Conservation (phyloP, 768 basidiomycete species). For the Collybia sordida region DNA sequence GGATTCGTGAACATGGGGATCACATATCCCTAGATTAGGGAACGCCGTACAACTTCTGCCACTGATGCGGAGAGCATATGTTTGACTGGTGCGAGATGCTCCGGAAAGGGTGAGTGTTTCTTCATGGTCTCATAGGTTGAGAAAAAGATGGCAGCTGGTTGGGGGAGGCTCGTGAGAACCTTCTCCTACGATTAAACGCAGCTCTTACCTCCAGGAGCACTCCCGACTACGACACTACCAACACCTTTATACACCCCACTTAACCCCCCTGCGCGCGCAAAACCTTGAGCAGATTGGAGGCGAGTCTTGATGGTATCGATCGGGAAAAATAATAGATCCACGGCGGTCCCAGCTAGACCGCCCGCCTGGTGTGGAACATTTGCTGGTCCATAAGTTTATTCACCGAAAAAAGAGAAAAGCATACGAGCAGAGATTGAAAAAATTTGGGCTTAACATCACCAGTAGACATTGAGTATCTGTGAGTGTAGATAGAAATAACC, state of each 20-base stretch:
- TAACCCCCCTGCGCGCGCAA: conserved; percentile 83
- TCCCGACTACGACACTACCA: conserved; percentile 92
- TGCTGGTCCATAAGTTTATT: conserved; percentile 1
- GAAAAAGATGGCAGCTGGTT: conserved; percentile 94
- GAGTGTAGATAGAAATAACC: too few relatives aligned
- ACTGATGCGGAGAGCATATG: conserved; percentile 58
- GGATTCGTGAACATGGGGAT: conserved; percentile 9
- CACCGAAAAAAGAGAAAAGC: not conserved
- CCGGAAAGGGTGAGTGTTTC: conserved; percentile 59
- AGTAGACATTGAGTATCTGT: too few relatives aligned
- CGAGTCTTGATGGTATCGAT: conserved; percentile 97
- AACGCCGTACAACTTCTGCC: conserved; percentile 52
- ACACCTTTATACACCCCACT: conserved; percentile 90
- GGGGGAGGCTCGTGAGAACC: conserved; percentile 1
- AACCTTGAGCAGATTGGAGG: conserved; percentile 86
- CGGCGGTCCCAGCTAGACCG: conserved; percentile 87
- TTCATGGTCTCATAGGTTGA: conserved; percentile 92
- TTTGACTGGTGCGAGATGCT: conserved; percentile 60
- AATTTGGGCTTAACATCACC: conserved; percentile 24
- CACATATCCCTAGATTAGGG: conserved; percentile 1
- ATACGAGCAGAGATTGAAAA: conserved; percentile 28
- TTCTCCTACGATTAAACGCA: too few relatives aligned
- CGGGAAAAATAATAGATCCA: conserved; percentile 95
- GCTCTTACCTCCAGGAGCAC: conserved; percentile 86
- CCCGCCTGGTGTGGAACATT: conserved; percentile 37